Evolutionary conservation across 768 basidiomycete genomes (phyloP), one percentile per base, ranked within the genome.

Genomic region (Psilocybe cyanescens): DNA sequence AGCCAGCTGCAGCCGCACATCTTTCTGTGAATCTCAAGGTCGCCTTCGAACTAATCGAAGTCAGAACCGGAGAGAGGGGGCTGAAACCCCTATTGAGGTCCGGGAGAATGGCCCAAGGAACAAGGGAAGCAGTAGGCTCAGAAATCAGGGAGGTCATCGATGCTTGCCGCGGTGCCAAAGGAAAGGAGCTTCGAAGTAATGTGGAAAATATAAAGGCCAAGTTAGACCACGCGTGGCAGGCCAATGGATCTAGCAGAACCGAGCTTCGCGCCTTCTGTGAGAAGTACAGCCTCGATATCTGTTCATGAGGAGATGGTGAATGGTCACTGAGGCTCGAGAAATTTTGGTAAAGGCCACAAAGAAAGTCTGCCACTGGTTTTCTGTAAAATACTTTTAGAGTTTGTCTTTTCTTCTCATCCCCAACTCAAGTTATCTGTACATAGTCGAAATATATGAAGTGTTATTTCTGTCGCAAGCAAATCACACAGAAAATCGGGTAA

Each of bases 21-120:
- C 49, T 63, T 9, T 41, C 59, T 1, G 28, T 56, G n/a, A 56
- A 45, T 37, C 60, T 62, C 24, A 19, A 50, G 5, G 62, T 58
- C 8, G 65, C 53, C 1, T 58, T 66, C 33, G 65, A 66, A 44
- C 52, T 66, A 28, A 45, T 66, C n/a, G 59, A 66, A 30, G 57
- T 66, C 8, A 50, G 65, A 17, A 63, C 56, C 1, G 65, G 65
- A 19, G 49, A 45, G 28, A 44, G 57, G 14, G 65, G 52, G 4
- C 16, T 56, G 16, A 63, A 63, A 53, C 65, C 62, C 8, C 35
- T 61, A 24, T 53, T 39, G 30, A 53, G 65, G 11, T 51, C 59
- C 44, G 62, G 48, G 5, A 56, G 29, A 39, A 19, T 46, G 6
- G 55, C 65, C 1, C 44, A 51, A 17, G 65, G 65, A 6, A 66